These are phyloP conservation scores for Cyanidium caldarium DNA, from an alignment of 23 red algal genomes.

Conservation along the genomic window DNA sequence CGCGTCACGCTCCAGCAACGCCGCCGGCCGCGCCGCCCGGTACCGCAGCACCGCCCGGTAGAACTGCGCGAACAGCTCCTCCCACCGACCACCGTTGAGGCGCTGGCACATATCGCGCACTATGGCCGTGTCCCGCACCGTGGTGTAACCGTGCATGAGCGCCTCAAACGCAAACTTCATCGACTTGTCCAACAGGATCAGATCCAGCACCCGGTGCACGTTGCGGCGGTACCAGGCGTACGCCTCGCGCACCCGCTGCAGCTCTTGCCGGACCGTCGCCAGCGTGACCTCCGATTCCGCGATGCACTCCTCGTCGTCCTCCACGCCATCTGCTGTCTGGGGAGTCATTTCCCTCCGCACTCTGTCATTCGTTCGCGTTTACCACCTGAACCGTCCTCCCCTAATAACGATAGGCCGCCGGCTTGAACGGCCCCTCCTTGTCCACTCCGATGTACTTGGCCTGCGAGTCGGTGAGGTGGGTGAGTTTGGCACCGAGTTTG, in stretches of 20 bases:
- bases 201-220: not conserved
- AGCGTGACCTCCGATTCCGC: not conserved
- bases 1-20: slow-evolving; percentile 21
- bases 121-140: slow-evolving; percentile 8
- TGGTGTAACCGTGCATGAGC: slow-evolving; percentile 35
- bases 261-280: not conserved
- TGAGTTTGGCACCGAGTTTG: slow-evolving; percentile 84
- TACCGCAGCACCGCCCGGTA: slow-evolving; percentile 22
- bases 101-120: slow-evolving; percentile 27
- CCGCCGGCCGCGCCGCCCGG: slow-evolving; percentile 8
- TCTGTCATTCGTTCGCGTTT: no score
- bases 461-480: slow-evolving; percentile 46
- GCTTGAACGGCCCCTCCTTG: slow-evolving; percentile 49
- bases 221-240: not conserved
- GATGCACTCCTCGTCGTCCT: not conserved
- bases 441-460: slow-evolving; percentile 79
- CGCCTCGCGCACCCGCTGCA: not conserved
- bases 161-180: slow-evolving; percentile 25
- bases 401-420: slow-evolving; percentile 92
- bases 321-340: not conserved
- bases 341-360: no score
- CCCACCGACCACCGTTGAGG: slow-evolving; percentile 15
- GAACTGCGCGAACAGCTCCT: slow-evolving; percentile 25
- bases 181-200: not conserved
- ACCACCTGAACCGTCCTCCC: no score